A percentile compares a stretch with the other conserved stretches of the same genome.
Conservation (phyloP, 495 filamentous ascomycete species). For the Podospora pseudopauciseta region DNA sequence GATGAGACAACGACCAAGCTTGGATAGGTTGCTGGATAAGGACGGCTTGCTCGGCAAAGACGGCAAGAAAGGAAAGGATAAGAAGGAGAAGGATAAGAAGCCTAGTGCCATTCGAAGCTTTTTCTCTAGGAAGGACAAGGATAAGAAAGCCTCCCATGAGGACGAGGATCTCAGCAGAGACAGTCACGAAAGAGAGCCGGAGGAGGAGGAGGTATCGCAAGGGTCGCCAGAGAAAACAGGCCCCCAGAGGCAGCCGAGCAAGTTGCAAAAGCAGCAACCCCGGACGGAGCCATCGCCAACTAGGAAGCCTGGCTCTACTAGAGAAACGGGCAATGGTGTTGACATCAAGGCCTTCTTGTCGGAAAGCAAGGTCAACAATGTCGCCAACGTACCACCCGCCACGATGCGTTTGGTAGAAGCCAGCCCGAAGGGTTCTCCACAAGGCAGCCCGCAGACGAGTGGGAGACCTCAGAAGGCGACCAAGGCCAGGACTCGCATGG, state of each 20-base stretch:
- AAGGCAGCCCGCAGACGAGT: slow-evolving; percentile 34
- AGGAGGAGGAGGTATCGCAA: slow-evolving; percentile 41
- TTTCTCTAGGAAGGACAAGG: slow-evolving; percentile 95
- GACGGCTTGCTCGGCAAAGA: slow-evolving; percentile 42
- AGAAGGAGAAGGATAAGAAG: slow-evolving; percentile 90
- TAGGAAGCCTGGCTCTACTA: slow-evolving; percentile 33
- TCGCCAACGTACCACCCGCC: slow-evolving; percentile 45
- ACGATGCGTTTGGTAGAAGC: slow-evolving; percentile 60
- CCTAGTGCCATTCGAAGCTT: slow-evolving; percentile 86
- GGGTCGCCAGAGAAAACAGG: slow-evolving; percentile 34
- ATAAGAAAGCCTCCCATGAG: slow-evolving; percentile 62
- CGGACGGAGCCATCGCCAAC: slow-evolving; percentile 53
- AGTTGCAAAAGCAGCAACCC: slow-evolving; percentile 68
- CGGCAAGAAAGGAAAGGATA: slow-evolving; percentile 61
- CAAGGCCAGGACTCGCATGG: slow-evolving; percentile 46
- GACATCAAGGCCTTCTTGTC: slow-evolving; percentile 33
- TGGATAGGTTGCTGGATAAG: slow-evolving; percentile 55
- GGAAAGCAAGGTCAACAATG: slow-evolving; percentile 40
- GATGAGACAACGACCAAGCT: slow-evolving; percentile 45
- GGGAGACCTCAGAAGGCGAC: slow-evolving; percentile 40
- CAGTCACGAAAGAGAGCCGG: slow-evolving; percentile 39
- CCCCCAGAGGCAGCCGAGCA: slow-evolving; percentile 60
- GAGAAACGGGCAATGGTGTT: slow-evolving; percentile 26
- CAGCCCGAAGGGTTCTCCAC: slow-evolving; percentile 45
- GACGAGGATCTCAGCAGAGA: slow-evolving; percentile 63